Percentiles rank a stretch among this genome's conserved stretches.
phyloP scores from a whole-genome alignment of 306 rosid genomes.

The Coriaria nepalensis region DNA sequence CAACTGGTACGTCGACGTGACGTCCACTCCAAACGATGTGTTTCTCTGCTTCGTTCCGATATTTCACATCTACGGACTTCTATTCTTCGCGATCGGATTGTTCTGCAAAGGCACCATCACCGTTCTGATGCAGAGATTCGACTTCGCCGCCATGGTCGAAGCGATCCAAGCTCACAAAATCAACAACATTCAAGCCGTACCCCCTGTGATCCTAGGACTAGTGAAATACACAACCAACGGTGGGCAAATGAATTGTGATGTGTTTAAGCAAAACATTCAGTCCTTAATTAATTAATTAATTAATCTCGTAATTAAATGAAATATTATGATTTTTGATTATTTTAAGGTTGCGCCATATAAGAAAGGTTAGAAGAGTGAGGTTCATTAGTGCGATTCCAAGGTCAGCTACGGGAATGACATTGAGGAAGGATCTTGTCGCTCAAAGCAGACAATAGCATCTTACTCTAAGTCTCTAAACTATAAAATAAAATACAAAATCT shows the following conservation, averaged over 20 bases:
- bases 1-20: constrained; percentile 37
- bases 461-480: constrained; percentile 32
- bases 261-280: too few relatives aligned
- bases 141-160: constrained; percentile 39
- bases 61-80: constrained; percentile 74
- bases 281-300: neutral
- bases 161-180: constrained; percentile 45
- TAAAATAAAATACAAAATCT: constrained; percentile 15
- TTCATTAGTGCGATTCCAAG: constrained; percentile 57
- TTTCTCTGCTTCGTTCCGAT: constrained; percentile 78
- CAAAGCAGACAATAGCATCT: constrained; percentile 27
- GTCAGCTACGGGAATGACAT: constrained; percentile 80
- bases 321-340: neutral
- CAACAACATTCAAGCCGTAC: constrained; percentile 65
- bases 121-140: constrained; percentile 52
- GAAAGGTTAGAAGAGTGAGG: constrained; percentile 64
- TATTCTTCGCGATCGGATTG: constrained; percentile 58
- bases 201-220: constrained; percentile 64
- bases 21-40: constrained; percentile 37
- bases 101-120: constrained; percentile 42
- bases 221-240: constrained; percentile 40
- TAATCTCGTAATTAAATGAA: too few relatives aligned
- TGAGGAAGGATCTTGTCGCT: constrained; percentile 73
- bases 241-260: too few relatives aligned
- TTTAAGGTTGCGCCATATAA: constrained; percentile 88